phyloP scores from a whole-genome alignment of 345 rosid species.

The Aegle marmelos region DNA sequence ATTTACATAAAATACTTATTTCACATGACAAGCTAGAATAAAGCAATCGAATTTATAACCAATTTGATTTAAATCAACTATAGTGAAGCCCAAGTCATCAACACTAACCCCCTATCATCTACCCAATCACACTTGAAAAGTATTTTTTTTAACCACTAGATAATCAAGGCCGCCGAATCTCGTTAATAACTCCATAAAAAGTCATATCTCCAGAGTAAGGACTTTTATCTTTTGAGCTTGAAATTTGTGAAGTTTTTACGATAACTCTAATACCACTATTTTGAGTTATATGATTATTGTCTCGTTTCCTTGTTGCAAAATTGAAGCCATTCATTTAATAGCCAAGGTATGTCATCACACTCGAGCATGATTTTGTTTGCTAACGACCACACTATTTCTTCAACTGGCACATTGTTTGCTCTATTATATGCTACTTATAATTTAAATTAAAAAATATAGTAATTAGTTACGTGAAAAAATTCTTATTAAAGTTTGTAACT shows the following conservation, averaged over 20 bases:
- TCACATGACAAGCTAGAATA: not conserved
- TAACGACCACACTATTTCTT: too few relatives aligned
- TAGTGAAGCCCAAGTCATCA: not conserved
- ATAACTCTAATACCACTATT: not conserved
- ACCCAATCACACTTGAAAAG: not conserved
- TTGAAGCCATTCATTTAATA: not conserved
- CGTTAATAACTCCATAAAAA: not conserved
- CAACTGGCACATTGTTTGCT: too few relatives aligned
- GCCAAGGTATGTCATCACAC: too few relatives aligned
- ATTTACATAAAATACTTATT: not conserved
- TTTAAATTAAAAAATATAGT: too few relatives aligned
- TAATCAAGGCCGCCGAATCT: not conserved
- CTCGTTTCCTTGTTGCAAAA: not conserved
- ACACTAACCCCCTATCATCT: not conserved
- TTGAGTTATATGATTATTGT: not conserved
- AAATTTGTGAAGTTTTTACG: too few relatives aligned
- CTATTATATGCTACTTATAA: too few relatives aligned
- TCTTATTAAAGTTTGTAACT: too few relatives aligned
- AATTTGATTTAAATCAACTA: not conserved
- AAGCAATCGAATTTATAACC: not conserved
- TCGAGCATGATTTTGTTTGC: too few relatives aligned
- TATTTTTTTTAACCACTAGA: not conserved
- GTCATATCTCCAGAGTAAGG: not conserved
- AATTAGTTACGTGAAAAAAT: too few relatives aligned
- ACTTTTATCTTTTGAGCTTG: not conserved